Base-by-base conservation (phyloP, 2,329 filamentous ascomycete species). In the Talaromyces sp. region DNA sequence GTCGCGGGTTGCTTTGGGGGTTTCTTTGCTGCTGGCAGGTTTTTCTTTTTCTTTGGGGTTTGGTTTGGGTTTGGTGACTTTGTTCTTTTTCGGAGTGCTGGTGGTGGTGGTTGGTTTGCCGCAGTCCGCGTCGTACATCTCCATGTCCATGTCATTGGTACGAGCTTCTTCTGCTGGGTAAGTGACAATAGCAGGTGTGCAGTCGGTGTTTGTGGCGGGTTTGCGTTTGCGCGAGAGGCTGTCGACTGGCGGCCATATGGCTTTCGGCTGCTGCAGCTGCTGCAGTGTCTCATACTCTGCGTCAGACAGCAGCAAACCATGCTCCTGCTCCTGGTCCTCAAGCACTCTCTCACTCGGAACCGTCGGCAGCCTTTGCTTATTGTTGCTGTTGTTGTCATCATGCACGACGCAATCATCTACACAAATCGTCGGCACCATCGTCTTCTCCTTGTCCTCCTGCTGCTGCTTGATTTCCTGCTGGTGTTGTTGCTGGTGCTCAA, bases 261-360 rank as follows among this genome's bases (percentile, higher is more conserved):
- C 27, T 66, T 64, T 52, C 64, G 53, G 59, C 24, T 56, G 38
- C 59, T 65, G 62, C 31, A n/a, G 24, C 24, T 27, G 1, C 26
- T 24, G 26, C 32, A 35, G 14, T 4, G 53, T 55, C 13, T 55
- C 53, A 21, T 38, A 29, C 17, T 56, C 55, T 21, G 26, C 11
- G 32, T 31, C 38, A 14, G 31, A 32, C 24, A 17, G 43, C 31
- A 38, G 49, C 32, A 29, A 54, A 19, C 5, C 32, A 27, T 38
- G 35, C 35, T 52, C 68, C n/a, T n/a, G n/a, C n/a, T n/a, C n/a
- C n/a, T n/a, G n/a, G n/a, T n/a, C n/a, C 59, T 74, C 69, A 6
- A 80, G 68, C 26, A 80, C 68, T 62, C 78, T 68, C 64, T 81
- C 79, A 2, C 78, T 81, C 1, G 77, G 79, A 31, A 81, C 67